Base-by-base conservation (phyloP, 805 yeast species). In the Saccharomycopsis guyanensis region DNA sequence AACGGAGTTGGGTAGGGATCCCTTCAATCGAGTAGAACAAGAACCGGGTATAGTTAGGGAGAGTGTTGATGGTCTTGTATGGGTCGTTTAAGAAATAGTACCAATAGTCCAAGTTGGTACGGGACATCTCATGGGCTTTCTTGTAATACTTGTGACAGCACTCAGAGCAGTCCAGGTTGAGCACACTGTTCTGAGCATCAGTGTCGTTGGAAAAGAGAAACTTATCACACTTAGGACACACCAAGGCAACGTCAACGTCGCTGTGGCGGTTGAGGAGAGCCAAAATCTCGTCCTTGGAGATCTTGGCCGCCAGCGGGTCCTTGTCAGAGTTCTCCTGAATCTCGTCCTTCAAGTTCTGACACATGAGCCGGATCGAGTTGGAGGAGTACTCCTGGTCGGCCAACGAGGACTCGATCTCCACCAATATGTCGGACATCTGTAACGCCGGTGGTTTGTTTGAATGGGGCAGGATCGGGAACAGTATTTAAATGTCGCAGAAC, bases 11-110 rank as follows among this genome's bases (percentile, higher is more conserved):
- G 32, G 64, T 60, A 4, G 78, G 78, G 4, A 73, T 60, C 10
- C 75, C 76, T 67, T 45, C 66, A 22, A 51, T 56, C 3, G 55
- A 51, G 66, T 41, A 69, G 37, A 71, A 60, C 50, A 71, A 60
- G 48, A 70, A 62, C 50, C 69, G 66, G 10, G 76, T 66, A 51
- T 70, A 73, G 55, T 69, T 64, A 12, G 79, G 78, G 29, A 73
- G 60, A 1, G 73, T 64, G 36, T 68, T 60, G 35, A 70, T 60
- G 23, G 77, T 72, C 40, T 66, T 65, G 29, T 69, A 62, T 1
- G 73, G 74, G 51, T 66, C 64, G 42, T 63, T 65, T 33, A 73
- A 56, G 46, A 73, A 70, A 38, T 69, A 60, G 47, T 65, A 54
- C 76, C 76, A 73, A 53, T 61, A 73, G 3, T 66, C 60, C 18